These are phyloP conservation scores for Sarocladium brachiariae DNA, from an alignment of 2,329 filamentous ascomycete species.

Conservation along the genomic window DNA sequence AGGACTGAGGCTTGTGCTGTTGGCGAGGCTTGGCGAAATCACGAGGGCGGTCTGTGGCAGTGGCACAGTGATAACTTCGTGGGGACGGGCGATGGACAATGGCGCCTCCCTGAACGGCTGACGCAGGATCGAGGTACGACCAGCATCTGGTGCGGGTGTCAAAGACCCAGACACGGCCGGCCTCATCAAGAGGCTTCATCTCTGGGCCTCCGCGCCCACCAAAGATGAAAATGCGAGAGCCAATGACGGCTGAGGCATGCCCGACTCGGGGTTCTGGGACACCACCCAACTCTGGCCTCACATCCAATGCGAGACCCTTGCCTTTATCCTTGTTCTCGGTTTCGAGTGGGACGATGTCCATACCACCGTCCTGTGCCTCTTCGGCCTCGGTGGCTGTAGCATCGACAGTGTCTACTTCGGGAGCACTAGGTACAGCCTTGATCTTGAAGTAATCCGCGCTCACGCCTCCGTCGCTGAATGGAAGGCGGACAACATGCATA, in stretches of 20 bases:
- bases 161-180: constrained; percentile 70
- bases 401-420: constrained; percentile 9
- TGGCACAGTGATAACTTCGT: constrained; percentile 64
- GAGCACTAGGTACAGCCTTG: constrained; percentile 28
- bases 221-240: constrained; percentile 70
- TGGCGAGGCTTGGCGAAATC: constrained; percentile 33
- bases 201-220: constrained; percentile 67
- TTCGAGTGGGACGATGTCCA: constrained; percentile 9
- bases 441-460: constrained; percentile 52
- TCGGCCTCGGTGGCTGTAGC: constrained; percentile 7
- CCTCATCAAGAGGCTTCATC: constrained; percentile 66
- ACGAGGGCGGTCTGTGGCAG: constrained; percentile 50
- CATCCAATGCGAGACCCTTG: constrained; percentile 26
- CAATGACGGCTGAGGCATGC: constrained; percentile 61
- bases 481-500: constrained; percentile 59
- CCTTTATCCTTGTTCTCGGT: constrained; percentile 27
- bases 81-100: constrained; percentile 46
- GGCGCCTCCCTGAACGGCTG: constrained; percentile 32
- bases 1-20: constrained; percentile 32
- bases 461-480: constrained; percentile 43
- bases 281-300: constrained; percentile 26
- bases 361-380: constrained; percentile 8
- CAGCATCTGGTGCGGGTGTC: constrained; percentile 58
- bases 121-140: constrained; percentile 55
- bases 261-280: constrained; percentile 66